Conservation (phyloP, 1,284 basidiomycete species). For the Volvariella surrecta region DNA sequence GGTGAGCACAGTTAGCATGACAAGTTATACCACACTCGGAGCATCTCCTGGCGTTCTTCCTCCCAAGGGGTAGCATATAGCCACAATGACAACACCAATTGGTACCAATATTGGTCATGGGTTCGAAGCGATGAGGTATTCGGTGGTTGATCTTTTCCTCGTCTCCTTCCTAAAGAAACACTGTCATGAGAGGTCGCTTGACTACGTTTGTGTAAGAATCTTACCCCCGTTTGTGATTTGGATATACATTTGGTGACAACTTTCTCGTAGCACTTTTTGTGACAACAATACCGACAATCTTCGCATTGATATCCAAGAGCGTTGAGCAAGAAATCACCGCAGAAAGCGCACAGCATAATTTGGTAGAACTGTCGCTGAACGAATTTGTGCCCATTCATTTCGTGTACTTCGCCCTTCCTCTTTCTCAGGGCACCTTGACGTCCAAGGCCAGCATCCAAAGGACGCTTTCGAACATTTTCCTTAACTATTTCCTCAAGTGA, state of each 20-base stretch:
- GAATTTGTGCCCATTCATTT: conserved; percentile 99
- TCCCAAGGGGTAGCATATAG: conserved; percentile 94
- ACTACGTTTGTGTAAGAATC: conserved; percentile 24
- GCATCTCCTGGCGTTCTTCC: conserved; percentile 95
- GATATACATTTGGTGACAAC: conserved; percentile 99
- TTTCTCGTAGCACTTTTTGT: conserved; percentile 98
- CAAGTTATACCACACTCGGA: conserved; percentile 95
- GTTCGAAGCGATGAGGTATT: conserved; percentile 97
- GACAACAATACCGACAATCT: conserved; percentile 97
- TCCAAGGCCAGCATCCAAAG: conserved; percentile 89
- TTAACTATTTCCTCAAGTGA: conserved; percentile 57
- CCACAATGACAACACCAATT: conserved; percentile 99
- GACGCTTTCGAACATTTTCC: conserved; percentile 92
- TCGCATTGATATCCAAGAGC: conserved; percentile 98
- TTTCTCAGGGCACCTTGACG: conserved; percentile 98
- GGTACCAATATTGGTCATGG: conserved; percentile 94
- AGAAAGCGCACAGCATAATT: conserved; percentile 96
- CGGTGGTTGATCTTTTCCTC: conserved; percentile 99
- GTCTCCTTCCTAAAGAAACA: conserved; percentile 69
- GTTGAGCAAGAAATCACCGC: conserved; percentile 95
- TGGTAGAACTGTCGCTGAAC: conserved; percentile 98
- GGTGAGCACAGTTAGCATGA: conserved; percentile 95
- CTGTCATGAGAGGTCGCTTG: conserved; percentile 4
- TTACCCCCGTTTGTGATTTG: conserved; percentile 88
- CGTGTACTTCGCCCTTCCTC: conserved; percentile 96